phyloP scores from a whole-genome alignment of 129 eudicot genomes.

The Centrapalus pauciflorus region DNA sequence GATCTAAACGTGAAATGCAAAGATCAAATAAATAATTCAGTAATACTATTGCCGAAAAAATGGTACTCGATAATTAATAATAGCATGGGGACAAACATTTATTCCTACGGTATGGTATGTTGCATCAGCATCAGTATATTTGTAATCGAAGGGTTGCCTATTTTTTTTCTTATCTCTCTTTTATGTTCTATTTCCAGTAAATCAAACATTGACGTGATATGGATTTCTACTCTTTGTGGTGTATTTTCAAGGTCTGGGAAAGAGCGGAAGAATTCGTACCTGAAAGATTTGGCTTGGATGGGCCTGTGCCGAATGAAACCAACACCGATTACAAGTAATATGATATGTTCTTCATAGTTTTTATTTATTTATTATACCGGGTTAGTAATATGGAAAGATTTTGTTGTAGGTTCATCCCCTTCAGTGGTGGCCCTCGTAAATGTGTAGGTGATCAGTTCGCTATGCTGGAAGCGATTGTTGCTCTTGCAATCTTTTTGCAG shows the following conservation, averaged over 20 bases:
- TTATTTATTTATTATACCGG: neutral
- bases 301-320: conserved; percentile 85
- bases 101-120: too few species aligned
- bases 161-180: neutral
- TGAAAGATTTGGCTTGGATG: conserved; percentile 79
- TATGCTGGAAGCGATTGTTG: conserved; percentile 84
- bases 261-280: conserved; percentile 88
- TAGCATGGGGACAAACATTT: too few species aligned
- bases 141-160: neutral
- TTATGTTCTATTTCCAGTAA: neutral
- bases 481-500: conserved; percentile 82
- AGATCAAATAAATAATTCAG: too few species aligned
- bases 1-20: too few species aligned
- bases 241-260: conserved; percentile 76
- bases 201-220: neutral
- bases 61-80: too few species aligned
- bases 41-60: too few species aligned
- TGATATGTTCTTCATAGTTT: neutral
- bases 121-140: neutral
- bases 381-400: neutral
- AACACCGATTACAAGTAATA: conserved; percentile 85
- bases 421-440: conserved; percentile 97
- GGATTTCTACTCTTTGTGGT: neutral
- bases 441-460: conserved; percentile 99
- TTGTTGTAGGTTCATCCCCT: conserved; percentile 71